Conservation (phyloP, 1,284 basidiomycete genomes). For the Boletus mariae region DNA sequence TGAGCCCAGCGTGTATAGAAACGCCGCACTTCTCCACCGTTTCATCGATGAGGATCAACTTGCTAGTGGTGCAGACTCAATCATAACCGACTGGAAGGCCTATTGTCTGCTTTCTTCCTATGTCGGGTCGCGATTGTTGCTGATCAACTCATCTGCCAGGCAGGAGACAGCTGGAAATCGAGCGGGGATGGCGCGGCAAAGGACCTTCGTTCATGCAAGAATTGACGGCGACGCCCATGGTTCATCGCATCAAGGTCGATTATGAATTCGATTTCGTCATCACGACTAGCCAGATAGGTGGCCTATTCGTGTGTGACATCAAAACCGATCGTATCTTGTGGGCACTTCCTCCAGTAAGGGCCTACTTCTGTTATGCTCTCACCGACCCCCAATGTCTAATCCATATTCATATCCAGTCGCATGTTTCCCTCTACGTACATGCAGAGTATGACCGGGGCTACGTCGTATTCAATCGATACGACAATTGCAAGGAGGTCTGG, state of each 20-base stretch:
- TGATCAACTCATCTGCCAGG: conserved; percentile 37
- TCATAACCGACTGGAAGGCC: conserved; percentile 44
- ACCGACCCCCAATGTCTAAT: conserved; percentile 32
- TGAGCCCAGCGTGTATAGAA: conserved; percentile 47
- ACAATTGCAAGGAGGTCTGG: conserved; percentile 67
- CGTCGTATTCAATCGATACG: conserved; percentile 61
- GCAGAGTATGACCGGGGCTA: conserved; percentile 72
- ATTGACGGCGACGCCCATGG: conserved; percentile 34
- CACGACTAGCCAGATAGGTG: conserved; percentile 50
- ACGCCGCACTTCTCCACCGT: conserved; percentile 47
- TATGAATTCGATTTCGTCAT: conserved; percentile 55
- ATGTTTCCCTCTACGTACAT: conserved; percentile 51
- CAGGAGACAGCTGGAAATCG: conserved; percentile 41
- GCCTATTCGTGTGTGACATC: conserved; percentile 54
- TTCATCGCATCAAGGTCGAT: conserved; percentile 75
- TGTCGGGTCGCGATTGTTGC: conserved; percentile 4
- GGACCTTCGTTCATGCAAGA: conserved; percentile 38
- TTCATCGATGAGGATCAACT: conserved; percentile 38
- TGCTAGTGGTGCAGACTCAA: conserved; percentile 27
- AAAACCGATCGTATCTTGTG: conserved; percentile 49
- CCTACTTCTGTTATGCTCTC: neutral
- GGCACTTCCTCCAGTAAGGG: conserved; percentile 46
- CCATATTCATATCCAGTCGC: conserved; percentile 33
- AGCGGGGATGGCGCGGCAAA: conserved; percentile 54
- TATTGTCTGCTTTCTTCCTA: conserved; percentile 49